Conservation (phyloP, 306 rosid genomes). For the Dalbergia cultrata region DNA sequence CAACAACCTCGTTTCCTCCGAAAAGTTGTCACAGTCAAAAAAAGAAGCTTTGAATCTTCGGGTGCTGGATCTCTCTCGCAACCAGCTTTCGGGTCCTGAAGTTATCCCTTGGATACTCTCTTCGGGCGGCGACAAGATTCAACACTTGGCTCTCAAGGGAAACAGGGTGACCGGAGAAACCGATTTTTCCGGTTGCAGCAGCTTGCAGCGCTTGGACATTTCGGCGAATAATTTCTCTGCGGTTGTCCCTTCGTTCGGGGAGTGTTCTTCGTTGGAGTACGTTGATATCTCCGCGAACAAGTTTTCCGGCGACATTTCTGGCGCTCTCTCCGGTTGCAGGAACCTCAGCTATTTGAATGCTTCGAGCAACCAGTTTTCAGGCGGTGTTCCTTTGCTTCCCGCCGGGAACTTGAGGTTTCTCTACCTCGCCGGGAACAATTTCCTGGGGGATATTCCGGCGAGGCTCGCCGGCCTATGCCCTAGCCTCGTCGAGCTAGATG, state of each 20-base stretch:
- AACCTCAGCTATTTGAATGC: constrained; percentile 62
- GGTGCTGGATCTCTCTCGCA: not conserved
- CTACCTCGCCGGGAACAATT: constrained; percentile 60
- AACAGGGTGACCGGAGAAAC: constrained; percentile 72
- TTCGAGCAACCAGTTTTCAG: constrained; percentile 69
- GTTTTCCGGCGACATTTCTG: constrained; percentile 65
- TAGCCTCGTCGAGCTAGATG: constrained; percentile 61
- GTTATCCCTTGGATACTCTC: constrained; percentile 67
- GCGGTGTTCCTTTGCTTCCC: constrained; percentile 71
- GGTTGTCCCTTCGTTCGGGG: constrained; percentile 65
- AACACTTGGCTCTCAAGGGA: constrained; percentile 57
- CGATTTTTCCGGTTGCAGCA: constrained; percentile 55
- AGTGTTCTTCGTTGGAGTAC: constrained; percentile 60
- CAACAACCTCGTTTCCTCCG: not conserved
- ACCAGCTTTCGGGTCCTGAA: constrained; percentile 18
- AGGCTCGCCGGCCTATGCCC: constrained; percentile 59
- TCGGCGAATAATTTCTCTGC: constrained; percentile 76
- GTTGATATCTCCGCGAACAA: constrained; percentile 87
- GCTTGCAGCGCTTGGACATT: constrained; percentile 62
- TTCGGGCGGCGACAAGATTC: constrained; percentile 49
- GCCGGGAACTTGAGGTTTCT: constrained; percentile 54
- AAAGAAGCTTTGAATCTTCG: not conserved
- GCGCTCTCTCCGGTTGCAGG: constrained; percentile 57
- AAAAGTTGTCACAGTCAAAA: not conserved
- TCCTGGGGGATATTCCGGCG: constrained; percentile 64